These are phyloP conservation scores for Aspergillus costaricaensis DNA, from an alignment of 2,329 filamentous ascomycete genomes.

Conservation along the genomic window DNA sequence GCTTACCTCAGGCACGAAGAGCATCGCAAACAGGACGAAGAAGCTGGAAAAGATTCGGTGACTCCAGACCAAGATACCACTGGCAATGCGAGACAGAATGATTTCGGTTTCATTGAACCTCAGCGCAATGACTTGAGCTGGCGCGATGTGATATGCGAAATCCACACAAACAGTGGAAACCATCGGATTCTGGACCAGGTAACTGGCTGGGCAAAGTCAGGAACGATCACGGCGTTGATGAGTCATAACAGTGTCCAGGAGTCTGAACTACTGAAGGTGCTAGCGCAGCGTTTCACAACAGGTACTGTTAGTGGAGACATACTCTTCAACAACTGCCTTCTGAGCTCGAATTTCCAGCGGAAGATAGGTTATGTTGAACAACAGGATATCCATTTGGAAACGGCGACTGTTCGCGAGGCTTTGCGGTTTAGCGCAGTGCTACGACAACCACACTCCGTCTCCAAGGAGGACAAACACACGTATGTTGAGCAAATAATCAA, in stretches of 20 bases:
- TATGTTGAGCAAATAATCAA: slow-evolving; percentile 89
- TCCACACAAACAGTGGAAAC: slow-evolving; percentile 71
- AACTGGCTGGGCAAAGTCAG: slow-evolving; percentile 90
- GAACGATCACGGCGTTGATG: slow-evolving; percentile 86
- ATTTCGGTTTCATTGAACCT: slow-evolving; percentile 43
- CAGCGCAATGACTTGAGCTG: slow-evolving; percentile 79
- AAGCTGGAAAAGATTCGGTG: neutral
- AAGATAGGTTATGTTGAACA: slow-evolving; percentile 66
- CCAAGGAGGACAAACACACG: slow-evolving; percentile 72
- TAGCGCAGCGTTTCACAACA: slow-evolving; percentile 81
- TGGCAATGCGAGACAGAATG: neutral
- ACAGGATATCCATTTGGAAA: slow-evolving; percentile 82
- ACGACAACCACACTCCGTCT: slow-evolving; percentile 73
- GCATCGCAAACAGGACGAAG: slow-evolving; percentile 3
- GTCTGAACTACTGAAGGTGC: slow-evolving; percentile 81
- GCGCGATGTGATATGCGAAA: slow-evolving; percentile 76
- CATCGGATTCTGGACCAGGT: slow-evolving; percentile 78
- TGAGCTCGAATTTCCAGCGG: slow-evolving; percentile 54
- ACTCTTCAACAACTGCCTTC: slow-evolving; percentile 70
- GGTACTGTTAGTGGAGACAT: slow-evolving; percentile 86
- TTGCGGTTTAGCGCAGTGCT: slow-evolving; percentile 82
- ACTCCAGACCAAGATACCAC: neutral
- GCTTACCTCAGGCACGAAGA: slow-evolving; percentile 3
- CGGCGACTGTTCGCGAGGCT: slow-evolving; percentile 82
- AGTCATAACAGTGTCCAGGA: slow-evolving; percentile 87